A percentile compares a stretch with the other conserved stretches of the same genome.
phyloP scores from a whole-genome alignment of 169 alveolate genomes.

The Cryptosporidium muris region DNA sequence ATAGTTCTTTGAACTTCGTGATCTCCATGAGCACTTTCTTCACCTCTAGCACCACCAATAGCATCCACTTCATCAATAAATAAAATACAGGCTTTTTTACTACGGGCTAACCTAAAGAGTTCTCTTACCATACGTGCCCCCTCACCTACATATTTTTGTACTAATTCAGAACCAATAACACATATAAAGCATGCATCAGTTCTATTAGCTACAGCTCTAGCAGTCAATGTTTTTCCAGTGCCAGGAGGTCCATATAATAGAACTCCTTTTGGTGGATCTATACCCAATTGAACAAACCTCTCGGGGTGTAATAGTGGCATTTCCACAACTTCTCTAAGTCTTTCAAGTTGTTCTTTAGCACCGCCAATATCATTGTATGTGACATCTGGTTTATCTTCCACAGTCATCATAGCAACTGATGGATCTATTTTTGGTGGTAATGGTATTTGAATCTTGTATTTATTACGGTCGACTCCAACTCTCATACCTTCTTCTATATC shows the following conservation, averaged over 20 bases:
- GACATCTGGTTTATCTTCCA: conserved; percentile 99
- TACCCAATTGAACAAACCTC: conserved; percentile 96
- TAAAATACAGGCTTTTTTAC: conserved; percentile 93
- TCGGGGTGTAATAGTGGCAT: conserved; percentile 99
- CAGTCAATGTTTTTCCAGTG: conserved; percentile 94
- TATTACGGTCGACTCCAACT: conserved; percentile 96
- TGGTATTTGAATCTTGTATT: conserved; percentile 95
- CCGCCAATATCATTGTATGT: conserved; percentile 99
- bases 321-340: conserved; percentile 97
- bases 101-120: conserved; percentile 91
- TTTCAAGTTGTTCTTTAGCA: conserved; percentile 96
- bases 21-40: conserved; percentile 93
- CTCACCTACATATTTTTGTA: conserved; percentile 95
- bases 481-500: conserved; percentile 99
- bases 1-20: conserved; percentile 98
- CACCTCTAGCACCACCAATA: conserved; percentile 92
- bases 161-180: conserved; percentile 96
- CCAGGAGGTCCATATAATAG: conserved; percentile 99
- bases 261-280: conserved; percentile 99
- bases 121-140: conserved; percentile 97
- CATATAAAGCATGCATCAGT: conserved; percentile 95
- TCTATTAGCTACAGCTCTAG: conserved; percentile 96
- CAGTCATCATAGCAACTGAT: conserved; percentile 99
- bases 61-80: conserved; percentile 97
- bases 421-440: conserved; percentile 99